Evolutionary conservation across 2,329 filamentous ascomycete species (phyloP).

Genomic region (Aschersonia sp.): DNA sequence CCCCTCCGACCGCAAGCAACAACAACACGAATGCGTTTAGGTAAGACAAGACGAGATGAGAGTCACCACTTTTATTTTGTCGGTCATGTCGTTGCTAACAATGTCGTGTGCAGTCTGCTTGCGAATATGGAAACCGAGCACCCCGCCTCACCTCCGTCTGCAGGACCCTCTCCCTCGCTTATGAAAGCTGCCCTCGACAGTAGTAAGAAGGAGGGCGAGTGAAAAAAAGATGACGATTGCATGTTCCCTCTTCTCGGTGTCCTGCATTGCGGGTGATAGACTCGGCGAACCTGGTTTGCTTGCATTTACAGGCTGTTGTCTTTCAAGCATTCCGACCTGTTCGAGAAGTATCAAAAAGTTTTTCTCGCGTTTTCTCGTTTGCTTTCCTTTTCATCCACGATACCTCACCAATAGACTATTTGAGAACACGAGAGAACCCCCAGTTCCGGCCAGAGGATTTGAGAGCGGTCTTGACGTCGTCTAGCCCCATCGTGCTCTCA

Average conservation of each 20-base stretch:
- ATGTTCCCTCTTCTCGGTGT: conserved; percentile 18
- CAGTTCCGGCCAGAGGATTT: conserved; percentile 14
- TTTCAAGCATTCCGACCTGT: conserved; percentile 13
- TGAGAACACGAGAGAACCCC: conserved; percentile 12
- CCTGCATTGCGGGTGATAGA: conserved; percentile 38
- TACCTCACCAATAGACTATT: conserved; percentile 34
- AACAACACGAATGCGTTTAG: conserved; percentile 83
- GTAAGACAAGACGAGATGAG: conserved; percentile 36
- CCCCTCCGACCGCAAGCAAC: conserved; percentile 50
- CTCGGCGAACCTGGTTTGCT: conserved; percentile 28
- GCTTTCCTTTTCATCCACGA: conserved; percentile 23
- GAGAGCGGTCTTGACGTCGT: conserved; percentile 3
- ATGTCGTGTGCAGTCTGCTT: conserved; percentile 28
- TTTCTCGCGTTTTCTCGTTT: conserved; percentile 19
- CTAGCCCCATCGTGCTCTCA: conserved; percentile 1
- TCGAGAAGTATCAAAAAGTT: conserved; percentile 30
- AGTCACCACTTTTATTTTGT: not conserved
- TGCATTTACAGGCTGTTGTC: conserved; percentile 32
- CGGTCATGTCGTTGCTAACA: not conserved
- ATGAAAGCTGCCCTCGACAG: conserved; percentile 45
- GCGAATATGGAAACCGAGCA: conserved; percentile 48
- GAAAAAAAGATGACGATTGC: conserved; percentile 20
- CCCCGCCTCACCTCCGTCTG: conserved; percentile 56
- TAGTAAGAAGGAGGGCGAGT: conserved; percentile 38
- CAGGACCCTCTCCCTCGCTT: conserved; percentile 50